phyloP scores from a whole-genome alignment of 2,329 filamentous ascomycete genomes.

The Berkeleyomyces basicola region DNA sequence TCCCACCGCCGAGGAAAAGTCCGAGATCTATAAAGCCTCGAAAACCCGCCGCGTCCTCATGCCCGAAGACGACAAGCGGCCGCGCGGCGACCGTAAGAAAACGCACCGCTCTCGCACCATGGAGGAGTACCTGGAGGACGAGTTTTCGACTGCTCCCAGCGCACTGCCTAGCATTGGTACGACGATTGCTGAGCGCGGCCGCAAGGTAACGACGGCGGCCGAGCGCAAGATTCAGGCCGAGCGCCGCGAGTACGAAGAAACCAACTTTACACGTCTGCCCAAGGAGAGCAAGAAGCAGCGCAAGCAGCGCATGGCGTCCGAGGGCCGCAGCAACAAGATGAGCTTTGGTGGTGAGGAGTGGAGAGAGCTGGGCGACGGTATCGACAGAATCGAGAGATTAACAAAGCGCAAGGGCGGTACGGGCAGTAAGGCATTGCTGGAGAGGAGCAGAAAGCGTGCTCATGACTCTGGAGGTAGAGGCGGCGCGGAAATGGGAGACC shows the following conservation, averaged over 20 bases:
- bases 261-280: conserved; percentile 76
- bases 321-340: conserved; percentile 34
- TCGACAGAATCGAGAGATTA: conserved; percentile 71
- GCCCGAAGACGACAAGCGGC: conserved; percentile 45
- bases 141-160: conserved; percentile 65
- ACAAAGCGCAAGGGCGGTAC: conserved; percentile 51
- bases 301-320: conserved; percentile 40
- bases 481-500: conserved; percentile 48
- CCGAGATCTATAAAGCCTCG: conserved; percentile 73
- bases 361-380: conserved; percentile 66
- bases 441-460: conserved; percentile 73
- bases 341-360: conserved; percentile 81
- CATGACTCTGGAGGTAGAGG: conserved; percentile 43
- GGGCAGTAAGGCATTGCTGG: conserved; percentile 46
- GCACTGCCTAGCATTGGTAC: conserved; percentile 85
- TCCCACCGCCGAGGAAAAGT: conserved; percentile 21
- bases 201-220: conserved; percentile 58
- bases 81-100: conserved; percentile 39
- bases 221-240: conserved; percentile 67
- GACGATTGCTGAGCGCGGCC: conserved; percentile 64
- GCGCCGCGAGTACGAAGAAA: conserved; percentile 74
- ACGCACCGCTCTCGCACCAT: conserved; percentile 65
- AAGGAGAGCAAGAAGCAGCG: conserved; percentile 76
- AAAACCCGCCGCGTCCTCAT: conserved; percentile 76
- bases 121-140: conserved; percentile 78